Evolutionary conservation across 352 stramenopile genomes (phyloP), one percentile per base, ranked within the genome.

Genomic region (Pythium sukuiense): DNA sequence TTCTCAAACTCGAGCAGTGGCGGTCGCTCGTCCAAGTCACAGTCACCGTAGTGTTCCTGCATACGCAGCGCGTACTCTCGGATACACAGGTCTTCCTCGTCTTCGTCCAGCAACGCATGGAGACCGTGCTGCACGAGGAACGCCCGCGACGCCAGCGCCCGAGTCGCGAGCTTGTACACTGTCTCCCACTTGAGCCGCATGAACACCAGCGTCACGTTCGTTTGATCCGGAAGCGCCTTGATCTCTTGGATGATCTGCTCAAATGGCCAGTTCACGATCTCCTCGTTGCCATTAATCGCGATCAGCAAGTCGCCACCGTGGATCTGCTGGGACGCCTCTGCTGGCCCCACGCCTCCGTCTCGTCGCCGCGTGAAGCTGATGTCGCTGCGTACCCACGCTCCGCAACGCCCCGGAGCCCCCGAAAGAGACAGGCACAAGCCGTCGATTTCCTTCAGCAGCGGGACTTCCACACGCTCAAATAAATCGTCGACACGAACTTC

Each of bases 381-480:
- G 27, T 93, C 85, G 27, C 80, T 92, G 35, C 84, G 85, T 55
- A 96, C 85, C 87, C 87, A 96, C 11, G 85, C 85, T 6, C 87
- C 87, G 18, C 75, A 87, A 11, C 87, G 87, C 13, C 79, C 76
- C 14, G 83, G 83, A 20, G 87, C 81, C 2, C 87, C 87, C 3
- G 87, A 89, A 0, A 96, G 67, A 18, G 87, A 96, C 7, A 96
- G 71, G 67, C 87, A 94, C 20, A 96, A 52, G 1, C 87, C 87
- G 57, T 94, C 81, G 45, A 75, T 53, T 14, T 82, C 71, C 66
- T 93, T 92, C 11, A 84, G 27, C 6, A 95, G 46, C 13, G 65
- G 56, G 4, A 88, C 83, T 1, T 83, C 61, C 5, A 89, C 71
- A 7, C 65, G 70, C 39, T 82, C 68, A n/a, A 71, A 85, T 26